Evolutionary conservation across 202 grass and related monocot species (phyloP), one percentile per base, ranked within the genome.

Genomic region (Eragrostis tef): DNA sequence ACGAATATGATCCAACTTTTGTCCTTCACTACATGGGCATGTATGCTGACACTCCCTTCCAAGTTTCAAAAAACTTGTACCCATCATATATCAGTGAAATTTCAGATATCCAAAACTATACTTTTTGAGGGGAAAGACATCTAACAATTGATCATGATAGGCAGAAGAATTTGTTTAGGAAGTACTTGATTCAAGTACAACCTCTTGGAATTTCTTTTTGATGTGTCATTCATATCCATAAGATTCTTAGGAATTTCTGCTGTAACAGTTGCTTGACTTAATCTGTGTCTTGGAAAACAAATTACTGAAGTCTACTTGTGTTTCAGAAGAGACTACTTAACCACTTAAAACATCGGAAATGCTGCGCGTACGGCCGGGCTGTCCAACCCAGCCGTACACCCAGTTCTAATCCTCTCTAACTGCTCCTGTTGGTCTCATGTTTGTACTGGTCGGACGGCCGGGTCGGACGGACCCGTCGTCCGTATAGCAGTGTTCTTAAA

Each of bases 101-200:
- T 34, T 54, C 72, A 64, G 60, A 39, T 39, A 39, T 39, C 34
- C 34, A 39, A 39, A 4, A 5, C 34, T 5, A 39, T 39, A 31
- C 6, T 6, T 39, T 39, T 39, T 39, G 1, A 39, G 34, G 34
- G 34, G 34, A 31, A 31, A 39, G 34, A 50, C 46, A 4, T 14
- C 15, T 48, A 75, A 31, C 22, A 15, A 45, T 16, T 45, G 3
- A 57, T 75, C 21, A 43, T 58, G 46, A n/a, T 67, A 44, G 16
- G 49, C 16, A 45, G 45, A 53, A 39, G 34, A 39, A 39, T 11
- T 62, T 54, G 57, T 51, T 71, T 17, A 45, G 22, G 34, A 79
- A 84, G 53, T 52, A 52, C 21, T 29, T 39, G 76, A 44, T 77
- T 70, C 16, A 77, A 13, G 51, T 24, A 61, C 42, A 84, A 39